Evolutionary conservation across 2,329 filamentous ascomycete genomes (phyloP).

Genomic region (Trichoderma sp.): DNA sequence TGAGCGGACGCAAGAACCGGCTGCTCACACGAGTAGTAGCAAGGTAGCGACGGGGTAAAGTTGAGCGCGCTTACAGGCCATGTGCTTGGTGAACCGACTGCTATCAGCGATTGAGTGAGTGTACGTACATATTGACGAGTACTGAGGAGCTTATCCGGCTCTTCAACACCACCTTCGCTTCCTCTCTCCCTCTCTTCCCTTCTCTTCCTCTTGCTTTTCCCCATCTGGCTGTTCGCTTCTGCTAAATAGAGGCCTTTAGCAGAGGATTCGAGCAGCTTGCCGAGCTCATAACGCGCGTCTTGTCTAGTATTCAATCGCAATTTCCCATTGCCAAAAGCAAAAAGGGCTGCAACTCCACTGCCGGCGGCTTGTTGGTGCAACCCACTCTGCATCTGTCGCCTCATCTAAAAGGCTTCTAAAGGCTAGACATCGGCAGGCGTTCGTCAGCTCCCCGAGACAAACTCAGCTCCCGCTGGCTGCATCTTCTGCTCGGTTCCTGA

Average conservation of each 20-base stretch:
- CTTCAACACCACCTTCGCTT: constrained; percentile 2
- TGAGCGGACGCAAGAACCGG: neutral
- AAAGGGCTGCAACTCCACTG: neutral
- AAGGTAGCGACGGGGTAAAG: neutral
- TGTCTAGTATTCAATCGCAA: neutral
- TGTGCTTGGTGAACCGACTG: neutral
- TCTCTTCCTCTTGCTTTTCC: neutral
- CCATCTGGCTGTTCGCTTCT: neutral
- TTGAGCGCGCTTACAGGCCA: neutral
- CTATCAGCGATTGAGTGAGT: neutral
- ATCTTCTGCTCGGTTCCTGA: too few species aligned
- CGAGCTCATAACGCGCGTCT: neutral
- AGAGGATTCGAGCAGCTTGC: neutral
- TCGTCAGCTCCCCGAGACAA: neutral
- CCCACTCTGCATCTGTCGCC: neutral
- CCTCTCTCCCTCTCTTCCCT: neutral
- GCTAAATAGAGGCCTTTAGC: neutral
- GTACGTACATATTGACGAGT: neutral
- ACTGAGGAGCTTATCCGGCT: neutral
- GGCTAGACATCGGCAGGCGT: neutral
- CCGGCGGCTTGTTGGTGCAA: neutral
- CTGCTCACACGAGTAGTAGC: neutral
- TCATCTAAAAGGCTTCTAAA: neutral
- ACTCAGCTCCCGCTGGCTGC: neutral
- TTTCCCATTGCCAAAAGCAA: too few species aligned